Percentiles rank a stretch among this genome's conserved stretches.
These are phyloP conservation scores for Boletus insuetus DNA, from an alignment of 768 basidiomycete genomes.

Conservation along the genomic window DNA sequence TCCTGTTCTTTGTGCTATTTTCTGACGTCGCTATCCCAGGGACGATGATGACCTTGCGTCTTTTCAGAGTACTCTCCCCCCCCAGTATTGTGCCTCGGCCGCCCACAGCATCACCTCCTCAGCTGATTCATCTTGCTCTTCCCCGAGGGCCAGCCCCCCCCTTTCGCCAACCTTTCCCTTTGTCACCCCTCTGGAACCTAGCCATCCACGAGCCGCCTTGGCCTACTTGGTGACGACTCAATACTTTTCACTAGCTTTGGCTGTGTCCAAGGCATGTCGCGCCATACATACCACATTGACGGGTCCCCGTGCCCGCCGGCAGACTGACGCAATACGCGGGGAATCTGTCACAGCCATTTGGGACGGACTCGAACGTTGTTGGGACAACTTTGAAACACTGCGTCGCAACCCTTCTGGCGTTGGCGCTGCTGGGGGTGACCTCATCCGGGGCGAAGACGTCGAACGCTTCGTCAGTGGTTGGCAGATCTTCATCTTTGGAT, in stretches of 20 bases:
- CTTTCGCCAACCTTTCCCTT: constrained; percentile 24
- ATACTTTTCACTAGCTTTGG: constrained; percentile 67
- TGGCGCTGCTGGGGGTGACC: constrained; percentile 33
- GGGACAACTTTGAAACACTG: constrained; percentile 79
- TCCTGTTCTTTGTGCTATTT: not conserved
- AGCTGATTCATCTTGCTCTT: constrained; percentile 32
- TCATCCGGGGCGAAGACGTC: constrained; percentile 49
- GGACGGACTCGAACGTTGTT: constrained; percentile 76
- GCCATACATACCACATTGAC: constrained; percentile 77
- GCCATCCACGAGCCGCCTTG: constrained; percentile 36
- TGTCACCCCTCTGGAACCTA: constrained; percentile 19
- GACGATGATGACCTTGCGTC: constrained; percentile 71
- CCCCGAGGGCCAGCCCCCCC: constrained; percentile 27
- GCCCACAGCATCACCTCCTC: constrained; percentile 33
- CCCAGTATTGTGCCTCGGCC: constrained; percentile 33
- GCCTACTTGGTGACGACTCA: constrained; percentile 54
- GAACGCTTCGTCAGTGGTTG: constrained; percentile 78
- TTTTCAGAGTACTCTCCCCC: constrained; percentile 65
- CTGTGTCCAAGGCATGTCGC: constrained; percentile 74
- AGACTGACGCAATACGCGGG: constrained; percentile 57
- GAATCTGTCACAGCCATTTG: constrained; percentile 75
- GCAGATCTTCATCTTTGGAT: constrained; percentile 93
- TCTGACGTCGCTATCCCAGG: constrained; percentile 36
- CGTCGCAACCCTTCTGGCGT: constrained; percentile 44
- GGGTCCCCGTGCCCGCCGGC: constrained; percentile 67